Conservation (phyloP, 2,329 filamentous ascomycete species). For the Parastagonospora avenae region DNA sequence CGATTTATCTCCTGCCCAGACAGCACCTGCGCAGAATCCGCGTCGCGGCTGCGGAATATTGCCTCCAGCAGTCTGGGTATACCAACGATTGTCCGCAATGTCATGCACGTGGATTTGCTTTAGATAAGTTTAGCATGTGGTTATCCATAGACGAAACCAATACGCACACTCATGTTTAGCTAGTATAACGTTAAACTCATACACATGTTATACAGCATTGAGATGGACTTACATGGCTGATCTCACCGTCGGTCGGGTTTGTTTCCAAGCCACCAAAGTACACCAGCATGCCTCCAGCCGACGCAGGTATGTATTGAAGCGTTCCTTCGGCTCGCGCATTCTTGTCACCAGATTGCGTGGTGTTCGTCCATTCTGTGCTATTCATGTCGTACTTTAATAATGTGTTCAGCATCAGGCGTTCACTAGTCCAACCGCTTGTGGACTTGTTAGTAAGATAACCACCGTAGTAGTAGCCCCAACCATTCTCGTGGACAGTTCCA, state of each 20-base stretch:
- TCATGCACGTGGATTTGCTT: conserved; percentile 60
- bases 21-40: conserved; percentile 63
- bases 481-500: conserved; percentile 14
- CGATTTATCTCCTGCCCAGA: conserved; percentile 62
- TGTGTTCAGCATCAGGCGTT: conserved; percentile 49
- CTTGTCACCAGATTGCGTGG: conserved; percentile 57
- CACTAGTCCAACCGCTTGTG: conserved; percentile 30
- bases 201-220: background rate
- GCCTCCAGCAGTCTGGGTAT: conserved; percentile 60
- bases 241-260: background rate
- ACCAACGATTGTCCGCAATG: conserved; percentile 63
- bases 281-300: conserved; percentile 62
- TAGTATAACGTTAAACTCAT: conserved; percentile 9
- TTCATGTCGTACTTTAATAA: conserved; percentile 62
- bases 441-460: conserved; percentile 63
- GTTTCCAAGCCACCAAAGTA: conserved; percentile 62
- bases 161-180: conserved; percentile 25
- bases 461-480: conserved; percentile 61
- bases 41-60: conserved; percentile 58
- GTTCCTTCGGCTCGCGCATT: conserved; percentile 60
- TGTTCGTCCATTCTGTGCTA: conserved; percentile 55
- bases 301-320: conserved; percentile 62
- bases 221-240: conserved; percentile 7
- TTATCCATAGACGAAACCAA: background rate
- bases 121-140: background rate